Evolutionary conservation across 140 eudicot genomes (phyloP).

Genomic region (Stevia rebaudiana): DNA sequence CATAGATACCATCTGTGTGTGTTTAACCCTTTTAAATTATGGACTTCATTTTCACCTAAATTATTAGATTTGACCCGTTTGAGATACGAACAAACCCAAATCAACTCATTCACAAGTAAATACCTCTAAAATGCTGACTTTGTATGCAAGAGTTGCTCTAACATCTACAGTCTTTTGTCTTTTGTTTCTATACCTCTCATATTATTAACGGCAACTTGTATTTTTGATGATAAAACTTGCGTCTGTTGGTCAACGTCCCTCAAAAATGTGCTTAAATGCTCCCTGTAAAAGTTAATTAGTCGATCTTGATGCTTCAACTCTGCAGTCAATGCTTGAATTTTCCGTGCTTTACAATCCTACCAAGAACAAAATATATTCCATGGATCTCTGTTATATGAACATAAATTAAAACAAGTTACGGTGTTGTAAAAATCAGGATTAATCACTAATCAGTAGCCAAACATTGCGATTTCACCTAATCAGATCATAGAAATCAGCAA

Average conservation of each 20-base stretch:
- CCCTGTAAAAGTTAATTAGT: slow-evolving; percentile 39
- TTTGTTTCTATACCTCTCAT: slow-evolving; percentile 38
- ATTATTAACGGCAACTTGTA: slow-evolving; percentile 33
- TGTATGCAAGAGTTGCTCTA: background rate
- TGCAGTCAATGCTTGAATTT: slow-evolving; percentile 37
- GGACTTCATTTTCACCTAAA: background rate
- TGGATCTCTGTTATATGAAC: background rate
- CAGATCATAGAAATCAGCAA: no score
- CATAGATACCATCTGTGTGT: no score
- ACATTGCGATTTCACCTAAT: no score
- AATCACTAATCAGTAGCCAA: no score
- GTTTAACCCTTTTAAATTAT: no score
- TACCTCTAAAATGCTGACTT: background rate
- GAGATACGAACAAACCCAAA: background rate
- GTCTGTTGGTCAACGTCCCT: slow-evolving; percentile 35
- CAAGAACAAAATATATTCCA: background rate
- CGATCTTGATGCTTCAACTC: slow-evolving; percentile 47
- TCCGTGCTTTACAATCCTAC: slow-evolving; percentile 43
- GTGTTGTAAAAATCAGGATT: no score
- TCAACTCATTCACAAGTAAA: background rate
- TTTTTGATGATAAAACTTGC: slow-evolving; percentile 35
- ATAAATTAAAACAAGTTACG: background rate
- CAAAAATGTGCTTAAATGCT: slow-evolving; percentile 32
- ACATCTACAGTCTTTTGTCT: slow-evolving; percentile 8
- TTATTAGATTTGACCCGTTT: background rate